Conservation (phyloP, 257 asterid species). For the Lycium barbarum region DNA sequence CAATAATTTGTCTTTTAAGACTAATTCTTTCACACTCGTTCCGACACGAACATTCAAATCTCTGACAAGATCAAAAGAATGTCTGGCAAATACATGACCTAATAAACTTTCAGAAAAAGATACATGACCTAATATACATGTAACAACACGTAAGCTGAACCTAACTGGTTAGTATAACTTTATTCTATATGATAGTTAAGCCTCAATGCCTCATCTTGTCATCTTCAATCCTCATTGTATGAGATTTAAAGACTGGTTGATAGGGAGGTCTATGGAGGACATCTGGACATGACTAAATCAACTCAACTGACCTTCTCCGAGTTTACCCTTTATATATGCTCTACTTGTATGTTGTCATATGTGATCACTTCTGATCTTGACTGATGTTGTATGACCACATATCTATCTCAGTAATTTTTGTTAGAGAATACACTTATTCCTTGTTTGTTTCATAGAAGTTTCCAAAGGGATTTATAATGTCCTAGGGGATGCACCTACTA, state of each 20-base stretch:
- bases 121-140: neutral
- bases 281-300: neutral
- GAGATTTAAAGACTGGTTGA: neutral
- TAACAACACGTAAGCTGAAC: neutral
- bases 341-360: neutral
- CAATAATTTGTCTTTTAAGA: neutral
- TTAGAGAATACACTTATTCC: neutral
- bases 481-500: neutral
- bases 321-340: constrained; percentile 1
- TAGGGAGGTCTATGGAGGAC: neutral
- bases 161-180: neutral
- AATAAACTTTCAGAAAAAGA: neutral
- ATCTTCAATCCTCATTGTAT: neutral
- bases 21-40: neutral
- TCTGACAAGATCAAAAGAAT: neutral
- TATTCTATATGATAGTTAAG: neutral
- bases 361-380: neutral
- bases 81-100: neutral
- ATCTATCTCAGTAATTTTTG: neutral
- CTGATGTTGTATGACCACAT: neutral
- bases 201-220: neutral
- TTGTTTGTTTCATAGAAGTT: neutral
- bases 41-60: neutral
- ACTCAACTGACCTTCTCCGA: neutral
- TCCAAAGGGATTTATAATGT: neutral